Conservation (phyloP, 2,329 filamentous ascomycete species). For the Fusarium irregulare region DNA sequence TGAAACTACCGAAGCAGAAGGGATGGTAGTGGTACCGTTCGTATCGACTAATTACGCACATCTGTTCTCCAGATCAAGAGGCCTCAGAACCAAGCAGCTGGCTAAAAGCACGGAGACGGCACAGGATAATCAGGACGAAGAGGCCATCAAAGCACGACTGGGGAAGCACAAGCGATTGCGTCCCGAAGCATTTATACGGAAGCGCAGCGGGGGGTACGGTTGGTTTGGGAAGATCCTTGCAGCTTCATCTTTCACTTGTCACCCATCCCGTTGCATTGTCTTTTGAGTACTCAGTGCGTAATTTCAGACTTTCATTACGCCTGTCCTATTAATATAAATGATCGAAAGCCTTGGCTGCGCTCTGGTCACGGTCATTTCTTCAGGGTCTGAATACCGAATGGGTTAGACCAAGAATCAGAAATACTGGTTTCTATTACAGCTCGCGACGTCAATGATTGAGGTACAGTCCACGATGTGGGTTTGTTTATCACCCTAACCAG, state of each 20-base stretch:
- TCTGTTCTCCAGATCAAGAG: slow-evolving; percentile 1
- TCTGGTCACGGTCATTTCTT: not conserved
- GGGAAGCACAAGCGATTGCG: slow-evolving; percentile 21
- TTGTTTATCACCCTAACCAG: slow-evolving; percentile 29
- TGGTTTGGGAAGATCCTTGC: slow-evolving; percentile 39
- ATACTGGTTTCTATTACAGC: slow-evolving; percentile 17
- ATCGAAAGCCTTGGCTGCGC: slow-evolving; percentile 11
- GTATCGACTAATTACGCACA: not conserved
- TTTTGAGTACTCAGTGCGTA: slow-evolving; percentile 27
- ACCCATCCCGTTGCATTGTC: slow-evolving; percentile 30
- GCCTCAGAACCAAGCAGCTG: not conserved
- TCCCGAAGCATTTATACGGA: slow-evolving; percentile 34
- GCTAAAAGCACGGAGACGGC: slow-evolving; percentile 13
- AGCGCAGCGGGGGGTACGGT: slow-evolving; percentile 33
- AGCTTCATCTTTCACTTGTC: slow-evolving; percentile 31
- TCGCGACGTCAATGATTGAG: slow-evolving; percentile 37
- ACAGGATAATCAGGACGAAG: slow-evolving; percentile 15
- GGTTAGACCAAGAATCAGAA: slow-evolving; percentile 12
- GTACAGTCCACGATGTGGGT: slow-evolving; percentile 33
- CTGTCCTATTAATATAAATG: slow-evolving; percentile 5
- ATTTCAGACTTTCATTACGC: slow-evolving; percentile 27
- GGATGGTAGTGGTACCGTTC: slow-evolving; percentile 1
- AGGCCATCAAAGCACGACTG: slow-evolving; percentile 14
- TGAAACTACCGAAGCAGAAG: slow-evolving; percentile 14
- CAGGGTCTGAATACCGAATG: slow-evolving; percentile 13